Evolutionary conservation across 2,329 filamentous ascomycete genomes (phyloP), one percentile per base, ranked within the genome.

Genomic region (Lachnellula hyalina): DNA sequence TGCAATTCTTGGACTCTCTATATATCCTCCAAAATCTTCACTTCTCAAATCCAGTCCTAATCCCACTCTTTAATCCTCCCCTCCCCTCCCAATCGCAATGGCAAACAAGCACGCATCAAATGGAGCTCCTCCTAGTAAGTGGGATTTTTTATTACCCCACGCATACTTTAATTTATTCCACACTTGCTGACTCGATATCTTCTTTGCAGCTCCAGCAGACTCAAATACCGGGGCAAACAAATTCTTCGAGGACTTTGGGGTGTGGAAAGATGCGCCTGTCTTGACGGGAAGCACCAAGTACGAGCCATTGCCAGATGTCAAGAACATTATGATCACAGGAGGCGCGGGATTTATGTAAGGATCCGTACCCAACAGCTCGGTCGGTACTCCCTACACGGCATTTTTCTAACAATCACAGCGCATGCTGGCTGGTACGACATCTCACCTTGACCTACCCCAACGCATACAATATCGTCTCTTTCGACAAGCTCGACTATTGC

Each of bases 401-500:
- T 53, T 45, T 11, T 21, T 52, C 62, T 67, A 52, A 67, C 53
- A 35, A 36, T 23, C n/a, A 56, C 53, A 91, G 87, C 71, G 89
- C 87, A 51, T 91, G 86, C 69, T 93, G 89, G 89, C 79, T 93
- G 38, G 86, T 90, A 59, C 85, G 89, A 58, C 89, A 93, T 72
- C 77, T 94, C 51, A 83, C 83, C 11, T 73, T 89, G 55, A 89
- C 85, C 35, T 93, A 93, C 67, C 81, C 86, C 3, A 69, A 84
- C 41, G 77, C 82, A 60, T 94, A 94, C 77, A 89, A 88, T 66
- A 82, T 93, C 59, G 77, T 93, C 49, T 92, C 86, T 35, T 90
- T 92, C 66, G 89, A 94, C 74, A 93, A 92, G 72, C 78, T 93
- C 56, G 89, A 93, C 70, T 90, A 91, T 73, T 91, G 87, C 73